phyloP scores from a whole-genome alignment of 2,329 filamentous ascomycete genomes.

The Cladosporium sphaerospermum region DNA sequence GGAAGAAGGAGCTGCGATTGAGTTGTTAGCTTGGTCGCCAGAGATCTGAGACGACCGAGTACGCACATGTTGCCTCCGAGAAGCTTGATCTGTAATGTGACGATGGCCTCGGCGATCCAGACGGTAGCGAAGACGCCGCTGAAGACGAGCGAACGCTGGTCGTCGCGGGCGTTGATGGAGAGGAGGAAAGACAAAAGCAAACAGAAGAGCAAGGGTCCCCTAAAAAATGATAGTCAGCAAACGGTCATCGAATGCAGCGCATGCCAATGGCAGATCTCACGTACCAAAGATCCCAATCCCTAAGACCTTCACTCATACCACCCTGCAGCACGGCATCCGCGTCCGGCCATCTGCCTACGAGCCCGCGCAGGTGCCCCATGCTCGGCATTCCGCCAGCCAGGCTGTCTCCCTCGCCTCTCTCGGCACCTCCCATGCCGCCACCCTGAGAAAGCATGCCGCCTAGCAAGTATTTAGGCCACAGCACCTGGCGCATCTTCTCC shows the following conservation, averaged over 20 bases:
- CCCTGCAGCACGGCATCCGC: constrained; percentile 60
- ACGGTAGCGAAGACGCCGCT: constrained; percentile 94
- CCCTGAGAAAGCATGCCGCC: constrained; percentile 55
- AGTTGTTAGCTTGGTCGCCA: constrained; percentile 25
- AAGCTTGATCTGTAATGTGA: constrained; percentile 96
- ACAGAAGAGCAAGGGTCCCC: constrained; percentile 92
- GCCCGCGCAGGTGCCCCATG: constrained; percentile 45
- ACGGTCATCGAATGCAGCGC: constrained; percentile 5
- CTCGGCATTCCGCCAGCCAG: constrained; percentile 35
- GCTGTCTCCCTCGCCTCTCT: constrained; percentile 35
- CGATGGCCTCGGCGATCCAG: constrained; percentile 93
- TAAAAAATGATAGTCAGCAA: constrained; percentile 27
- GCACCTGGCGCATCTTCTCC: constrained; percentile 96
- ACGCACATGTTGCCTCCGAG: constrained; percentile 94
- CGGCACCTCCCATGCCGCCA: constrained; percentile 47
- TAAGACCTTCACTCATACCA: constrained; percentile 78
- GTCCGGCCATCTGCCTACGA: constrained; percentile 61
- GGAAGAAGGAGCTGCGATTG: constrained; percentile 76
- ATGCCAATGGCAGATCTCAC: constrained; percentile 14
- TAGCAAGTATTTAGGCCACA: constrained; percentile 92
- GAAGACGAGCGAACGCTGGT: constrained; percentile 85
- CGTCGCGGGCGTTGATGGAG: constrained; percentile 69
- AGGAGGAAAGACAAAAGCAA: constrained; percentile 80
- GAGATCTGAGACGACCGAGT: not conserved
- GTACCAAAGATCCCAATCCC: constrained; percentile 94